Conservation (phyloP, 768 basidiomycete species). For the Mycena capillaripes region DNA sequence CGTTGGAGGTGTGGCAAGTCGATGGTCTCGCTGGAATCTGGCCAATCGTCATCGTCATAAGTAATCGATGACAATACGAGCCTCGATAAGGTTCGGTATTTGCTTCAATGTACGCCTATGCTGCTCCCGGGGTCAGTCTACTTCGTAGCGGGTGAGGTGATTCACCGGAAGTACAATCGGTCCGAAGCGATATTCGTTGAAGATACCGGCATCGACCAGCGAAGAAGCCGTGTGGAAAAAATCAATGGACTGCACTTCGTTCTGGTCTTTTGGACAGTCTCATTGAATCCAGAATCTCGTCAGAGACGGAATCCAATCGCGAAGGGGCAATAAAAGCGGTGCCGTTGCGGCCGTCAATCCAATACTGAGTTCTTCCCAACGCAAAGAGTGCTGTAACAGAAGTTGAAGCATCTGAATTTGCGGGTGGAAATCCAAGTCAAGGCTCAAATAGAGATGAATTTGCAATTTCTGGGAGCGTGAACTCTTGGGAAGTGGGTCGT, state of each 20-base stretch:
- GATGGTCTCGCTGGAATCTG: background rate
- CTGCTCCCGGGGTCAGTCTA: background rate
- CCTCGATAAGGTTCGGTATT: background rate
- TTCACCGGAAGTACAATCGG: background rate
- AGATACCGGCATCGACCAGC: background rate
- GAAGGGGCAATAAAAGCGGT: background rate
- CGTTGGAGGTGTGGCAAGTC: background rate
- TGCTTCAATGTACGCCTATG: background rate
- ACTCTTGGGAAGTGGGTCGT: no score
- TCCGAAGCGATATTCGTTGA: background rate
- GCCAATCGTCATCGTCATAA: background rate
- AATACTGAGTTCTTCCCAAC: slow-evolving; percentile 6
- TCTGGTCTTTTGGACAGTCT: background rate
- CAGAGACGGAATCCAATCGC: background rate
- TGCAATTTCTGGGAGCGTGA: background rate
- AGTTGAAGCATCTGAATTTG: background rate
- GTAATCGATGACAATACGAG: background rate
- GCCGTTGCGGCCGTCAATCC: background rate
- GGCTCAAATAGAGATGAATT: background rate
- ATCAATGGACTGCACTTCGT: background rate
- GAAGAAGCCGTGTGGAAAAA: background rate
- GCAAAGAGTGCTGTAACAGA: background rate
- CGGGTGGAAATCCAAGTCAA: background rate
- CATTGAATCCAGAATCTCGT: background rate
- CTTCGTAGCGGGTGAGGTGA: background rate